Conservation (phyloP, 1,139 yeast genomes). For the Diutina catenulata region DNA sequence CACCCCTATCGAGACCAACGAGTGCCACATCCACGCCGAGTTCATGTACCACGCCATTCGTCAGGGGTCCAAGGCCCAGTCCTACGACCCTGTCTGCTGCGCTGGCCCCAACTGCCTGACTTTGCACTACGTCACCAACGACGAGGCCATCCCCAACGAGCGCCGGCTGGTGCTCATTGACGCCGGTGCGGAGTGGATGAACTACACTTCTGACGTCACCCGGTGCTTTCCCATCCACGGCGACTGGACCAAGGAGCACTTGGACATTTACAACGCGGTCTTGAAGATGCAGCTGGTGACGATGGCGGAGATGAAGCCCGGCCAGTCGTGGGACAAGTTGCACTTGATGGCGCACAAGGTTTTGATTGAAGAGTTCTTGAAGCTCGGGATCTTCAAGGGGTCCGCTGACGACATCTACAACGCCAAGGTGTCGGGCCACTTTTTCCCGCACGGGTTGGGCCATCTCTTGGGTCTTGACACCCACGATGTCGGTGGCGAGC, state of each 20-base stretch:
- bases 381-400: constrained; percentile 63
- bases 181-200: constrained; percentile 96
- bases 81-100: constrained; percentile 94
- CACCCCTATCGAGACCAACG: constrained; percentile 73
- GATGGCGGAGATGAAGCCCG: constrained; percentile 65
- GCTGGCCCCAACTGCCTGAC: constrained; percentile 89
- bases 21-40: constrained; percentile 91
- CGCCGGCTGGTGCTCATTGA: constrained; percentile 66
- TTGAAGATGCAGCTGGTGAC: constrained; percentile 69
- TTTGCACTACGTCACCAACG: constrained; percentile 80
- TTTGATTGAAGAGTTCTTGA: constrained; percentile 57
- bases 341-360: constrained; percentile 73
- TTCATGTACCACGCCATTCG: constrained; percentile 87
- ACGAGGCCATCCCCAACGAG: constrained; percentile 42
- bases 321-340: constrained; percentile 73
- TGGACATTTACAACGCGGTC: constrained; percentile 74
- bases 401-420: constrained; percentile 58
- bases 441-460: constrained; percentile 94
- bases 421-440: constrained; percentile 61
- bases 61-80: constrained; percentile 81
- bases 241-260: constrained; percentile 78
- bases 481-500: constrained; percentile 86
- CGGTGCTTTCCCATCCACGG: constrained; percentile 91
- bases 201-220: constrained; percentile 89
- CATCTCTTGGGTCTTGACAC: constrained; percentile 91